phyloP scores from a whole-genome alignment of 164 flowering plant genomes.

The Berberis vulgaris region DNA sequence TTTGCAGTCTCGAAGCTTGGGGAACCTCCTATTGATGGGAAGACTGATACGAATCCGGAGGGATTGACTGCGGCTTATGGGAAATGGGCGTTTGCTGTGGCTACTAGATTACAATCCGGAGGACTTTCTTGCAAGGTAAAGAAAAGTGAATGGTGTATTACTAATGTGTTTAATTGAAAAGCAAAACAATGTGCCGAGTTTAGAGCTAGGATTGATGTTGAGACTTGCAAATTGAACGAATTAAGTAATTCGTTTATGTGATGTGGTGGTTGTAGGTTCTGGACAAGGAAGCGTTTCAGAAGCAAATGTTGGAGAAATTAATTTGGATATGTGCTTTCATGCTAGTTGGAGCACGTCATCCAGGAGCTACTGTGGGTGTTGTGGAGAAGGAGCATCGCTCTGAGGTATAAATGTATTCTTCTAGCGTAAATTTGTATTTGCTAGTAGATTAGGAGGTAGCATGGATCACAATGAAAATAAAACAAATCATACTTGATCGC shows the following conservation, averaged over 20 bases:
- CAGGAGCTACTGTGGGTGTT: conserved; percentile 85
- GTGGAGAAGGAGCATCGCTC: conserved; percentile 77
- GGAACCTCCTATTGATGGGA: conserved; percentile 90
- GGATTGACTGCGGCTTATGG: conserved; percentile 96
- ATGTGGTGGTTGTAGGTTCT: conserved; percentile 43
- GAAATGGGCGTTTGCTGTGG: conserved; percentile 92
- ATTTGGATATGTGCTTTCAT: conserved; percentile 96
- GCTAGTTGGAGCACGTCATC: conserved; percentile 98
- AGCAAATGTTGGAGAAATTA: conserved; percentile 95
- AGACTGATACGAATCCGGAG: conserved; percentile 88
- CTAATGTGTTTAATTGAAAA: neutral
- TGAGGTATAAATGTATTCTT: too few species aligned
- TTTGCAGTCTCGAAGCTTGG: conserved; percentile 96
- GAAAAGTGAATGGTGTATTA: neutral
- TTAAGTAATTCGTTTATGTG: neutral
- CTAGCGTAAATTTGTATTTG: too few species aligned
- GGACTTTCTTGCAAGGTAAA: conserved; percentile 92
- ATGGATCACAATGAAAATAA: too few species aligned
- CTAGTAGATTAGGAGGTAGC: too few species aligned
- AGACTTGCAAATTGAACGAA: neutral
- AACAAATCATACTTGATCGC: too few species aligned
- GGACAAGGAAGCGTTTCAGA: conserved; percentile 79
- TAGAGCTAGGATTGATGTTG: neutral
- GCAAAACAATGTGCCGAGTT: neutral
- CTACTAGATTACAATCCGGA: conserved; percentile 64